A percentile compares a stretch with the other conserved stretches of the same genome.
These are phyloP conservation scores for Lachancea mirantina DNA, from an alignment of 805 yeast species.

Conservation along the genomic window DNA sequence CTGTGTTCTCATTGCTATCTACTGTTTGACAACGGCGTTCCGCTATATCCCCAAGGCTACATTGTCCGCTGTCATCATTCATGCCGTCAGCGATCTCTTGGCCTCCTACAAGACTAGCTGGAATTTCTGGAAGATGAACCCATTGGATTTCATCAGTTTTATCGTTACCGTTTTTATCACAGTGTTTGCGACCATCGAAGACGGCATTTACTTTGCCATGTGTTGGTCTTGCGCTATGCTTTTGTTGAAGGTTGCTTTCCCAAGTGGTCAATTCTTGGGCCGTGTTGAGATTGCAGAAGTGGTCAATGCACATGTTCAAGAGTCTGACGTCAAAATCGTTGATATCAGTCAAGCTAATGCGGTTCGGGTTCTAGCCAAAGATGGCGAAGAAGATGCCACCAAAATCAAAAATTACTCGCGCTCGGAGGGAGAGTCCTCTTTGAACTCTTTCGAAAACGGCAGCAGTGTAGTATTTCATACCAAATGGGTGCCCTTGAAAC, in stretches of 20 bases:
- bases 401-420: too few species aligned
- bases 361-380: too few species aligned
- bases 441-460: too few species aligned
- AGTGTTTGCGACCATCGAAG: conserved; percentile 72
- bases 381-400: too few species aligned
- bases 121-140: conserved; percentile 65
- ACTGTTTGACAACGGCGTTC: conserved; percentile 76
- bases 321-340: not conserved
- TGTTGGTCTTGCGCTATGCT: conserved; percentile 73
- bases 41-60: conserved; percentile 88
- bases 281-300: conserved; percentile 65
- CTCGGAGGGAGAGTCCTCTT: too few species aligned
- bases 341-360: too few species aligned
- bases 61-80: conserved; percentile 80
- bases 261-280: conserved; percentile 79
- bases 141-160: conserved; percentile 69
- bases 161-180: conserved; percentile 65
- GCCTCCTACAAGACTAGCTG: conserved; percentile 61
- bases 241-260: conserved; percentile 68
- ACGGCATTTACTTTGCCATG: conserved; percentile 86
- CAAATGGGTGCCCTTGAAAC: conserved; percentile 61
- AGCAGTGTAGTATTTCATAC: conserved; percentile 40
- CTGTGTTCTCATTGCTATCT: conserved; percentile 80
- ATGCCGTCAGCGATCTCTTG: conserved; percentile 82
- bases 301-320: conserved; percentile 23